A percentile compares a stretch with the other conserved stretches of the same genome.
These are phyloP conservation scores for Yamadazyma triangularis DNA, from an alignment of 1,139 yeast genomes.

Conservation along the genomic window DNA sequence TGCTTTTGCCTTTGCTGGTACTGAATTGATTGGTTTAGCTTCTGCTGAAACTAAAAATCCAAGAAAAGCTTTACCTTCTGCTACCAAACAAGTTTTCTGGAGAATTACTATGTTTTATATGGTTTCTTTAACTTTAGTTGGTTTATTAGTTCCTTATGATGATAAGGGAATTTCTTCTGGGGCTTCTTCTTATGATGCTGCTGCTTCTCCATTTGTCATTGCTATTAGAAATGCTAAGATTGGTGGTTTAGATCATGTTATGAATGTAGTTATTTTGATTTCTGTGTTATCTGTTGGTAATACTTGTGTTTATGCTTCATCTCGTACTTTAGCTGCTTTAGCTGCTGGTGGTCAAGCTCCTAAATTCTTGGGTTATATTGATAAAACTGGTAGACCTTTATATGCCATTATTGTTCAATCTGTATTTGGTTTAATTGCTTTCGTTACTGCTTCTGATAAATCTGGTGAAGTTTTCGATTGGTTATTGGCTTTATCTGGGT, in stretches of 20 bases:
- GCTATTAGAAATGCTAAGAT: slow-evolving; percentile 44
- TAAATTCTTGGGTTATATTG: slow-evolving; percentile 64
- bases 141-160: slow-evolving; percentile 40
- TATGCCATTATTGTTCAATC: slow-evolving; percentile 58
- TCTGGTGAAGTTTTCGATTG: slow-evolving; percentile 70
- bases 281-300: slow-evolving; percentile 46
- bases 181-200: slow-evolving; percentile 32
- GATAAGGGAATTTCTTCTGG: slow-evolving; percentile 27
- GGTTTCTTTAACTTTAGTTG: slow-evolving; percentile 39
- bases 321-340: slow-evolving; percentile 77
- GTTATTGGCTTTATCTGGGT: slow-evolving; percentile 80
- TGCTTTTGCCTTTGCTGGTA: slow-evolving; percentile 45
- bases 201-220: slow-evolving; percentile 49
- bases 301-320: slow-evolving; percentile 66
- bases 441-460: slow-evolving; percentile 63
- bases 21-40: slow-evolving; percentile 44
- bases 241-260: slow-evolving; percentile 41
- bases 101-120: slow-evolving; percentile 42
- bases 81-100: slow-evolving; percentile 46
- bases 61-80: slow-evolving; percentile 37
- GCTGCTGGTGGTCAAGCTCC: slow-evolving; percentile 85
- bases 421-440: slow-evolving; percentile 56
- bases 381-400: slow-evolving; percentile 70
- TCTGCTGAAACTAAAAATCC: slow-evolving; percentile 41
- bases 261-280: slow-evolving; percentile 45